phyloP scores from a whole-genome alignment of 2,329 filamentous ascomycete species.

The Paraconiothyrium brasiliense region DNA sequence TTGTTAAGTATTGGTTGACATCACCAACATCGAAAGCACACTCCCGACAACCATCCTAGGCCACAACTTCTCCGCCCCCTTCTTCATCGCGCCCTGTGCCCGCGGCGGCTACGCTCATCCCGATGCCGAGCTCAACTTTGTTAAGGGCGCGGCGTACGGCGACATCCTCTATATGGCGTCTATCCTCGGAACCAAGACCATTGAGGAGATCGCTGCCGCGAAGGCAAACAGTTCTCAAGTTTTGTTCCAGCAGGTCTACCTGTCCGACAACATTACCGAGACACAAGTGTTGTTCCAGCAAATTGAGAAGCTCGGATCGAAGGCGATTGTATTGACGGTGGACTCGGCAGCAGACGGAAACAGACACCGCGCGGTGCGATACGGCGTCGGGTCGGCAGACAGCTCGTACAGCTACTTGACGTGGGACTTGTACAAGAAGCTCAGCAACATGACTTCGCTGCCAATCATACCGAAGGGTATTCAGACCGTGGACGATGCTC shows the following conservation, averaged over 20 bases:
- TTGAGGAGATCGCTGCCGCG: constrained; percentile 45
- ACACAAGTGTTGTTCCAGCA: constrained; percentile 43
- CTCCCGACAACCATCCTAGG: constrained; percentile 61
- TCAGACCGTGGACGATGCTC: constrained; percentile 52
- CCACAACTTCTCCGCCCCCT: constrained; percentile 63
- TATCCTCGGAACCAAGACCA: constrained; percentile 46
- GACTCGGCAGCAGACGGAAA: constrained; percentile 53
- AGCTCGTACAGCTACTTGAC: constrained; percentile 43
- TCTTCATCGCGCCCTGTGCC: constrained; percentile 62
- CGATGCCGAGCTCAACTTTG: constrained; percentile 60
- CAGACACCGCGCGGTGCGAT: constrained; percentile 48
- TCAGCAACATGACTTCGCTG: constrained; percentile 49
- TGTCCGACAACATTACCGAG: constrained; percentile 42
- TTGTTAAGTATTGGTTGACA: constrained; percentile 56
- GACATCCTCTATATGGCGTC: constrained; percentile 62
- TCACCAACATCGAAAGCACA: constrained; percentile 51
- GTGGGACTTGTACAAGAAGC: constrained; percentile 46
- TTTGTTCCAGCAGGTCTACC: constrained; percentile 55
- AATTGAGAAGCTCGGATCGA: constrained; percentile 47
- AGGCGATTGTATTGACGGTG: constrained; percentile 54
- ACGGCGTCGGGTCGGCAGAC: constrained; percentile 42
- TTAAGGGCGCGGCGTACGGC: constrained; percentile 59
- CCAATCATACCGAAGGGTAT: constrained; percentile 54
- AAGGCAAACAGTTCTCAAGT: constrained; percentile 40
- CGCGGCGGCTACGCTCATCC: constrained; percentile 54